Base-by-base conservation (phyloP, 176 grass and related monocot genomes). In the Zoysia pacifica region DNA sequence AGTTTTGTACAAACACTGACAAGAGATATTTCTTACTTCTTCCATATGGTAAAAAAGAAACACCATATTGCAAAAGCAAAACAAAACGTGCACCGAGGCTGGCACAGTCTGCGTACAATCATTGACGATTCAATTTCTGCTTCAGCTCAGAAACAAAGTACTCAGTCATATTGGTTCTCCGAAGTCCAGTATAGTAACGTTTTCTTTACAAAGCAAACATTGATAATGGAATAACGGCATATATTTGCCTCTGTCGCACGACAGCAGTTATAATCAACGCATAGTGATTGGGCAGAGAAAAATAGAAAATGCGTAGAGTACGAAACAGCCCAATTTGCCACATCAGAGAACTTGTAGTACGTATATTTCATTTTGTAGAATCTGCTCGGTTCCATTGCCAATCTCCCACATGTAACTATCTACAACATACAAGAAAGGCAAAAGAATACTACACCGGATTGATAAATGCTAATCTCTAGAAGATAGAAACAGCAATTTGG, bases 401-500 rank as follows among this genome's bases (percentile, higher is more conserved):
- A 13, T 14, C 40, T 58, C 15, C 1, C 71, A 20, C 16, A 74
- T 13, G 20, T 13, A 76, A 38, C 74, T 63, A 76, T 76, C 48
- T 76, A 76, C 74, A 65, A 7, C 38, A 4, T 64, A 13, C 62
- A 60, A 20, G 56, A 20, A 60, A 60, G 6, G 20, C 2, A 19
- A 58, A 61, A 3, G 5, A 74, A 4, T 2, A 5, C 8, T 28
- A 9, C 12, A 43, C 53, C 56, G 9, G 19, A 2, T 36, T 47
- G 62, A 36, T 40, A 65, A 37, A 45, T 48, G 43, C 19, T 62
- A 47, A 76, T 76, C 58, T 48, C 62, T 7, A 76, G 20, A 62
- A 76, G 74, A 42, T 48, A 62, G 74, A 1, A 48, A 76, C 74
- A 48, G 12, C 62, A 7, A 41, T 7, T 65, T 65, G 38, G 35